phyloP scores from a whole-genome alignment of 371 early-diverging fungal genomes.

The Circinella umbellata region DNA sequence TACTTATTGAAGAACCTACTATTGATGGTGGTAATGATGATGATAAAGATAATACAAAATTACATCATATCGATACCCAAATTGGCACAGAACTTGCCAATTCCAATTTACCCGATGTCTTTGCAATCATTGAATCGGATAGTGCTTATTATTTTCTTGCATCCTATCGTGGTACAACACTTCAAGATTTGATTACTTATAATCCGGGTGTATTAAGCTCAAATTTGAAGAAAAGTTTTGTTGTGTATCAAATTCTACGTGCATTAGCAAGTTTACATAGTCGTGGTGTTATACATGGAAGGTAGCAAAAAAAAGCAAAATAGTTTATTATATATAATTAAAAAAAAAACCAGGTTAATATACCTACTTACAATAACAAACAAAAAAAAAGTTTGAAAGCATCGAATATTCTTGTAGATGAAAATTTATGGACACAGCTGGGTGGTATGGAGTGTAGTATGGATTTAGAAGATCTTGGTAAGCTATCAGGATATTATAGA shows the following conservation, averaged over 20 bases:
- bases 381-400: slow-evolving; percentile 41
- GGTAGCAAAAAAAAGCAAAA: slow-evolving; percentile 19
- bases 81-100: slow-evolving; percentile 28
- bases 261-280: slow-evolving; percentile 58
- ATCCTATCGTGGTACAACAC: slow-evolving; percentile 60
- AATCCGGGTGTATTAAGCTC: slow-evolving; percentile 68
- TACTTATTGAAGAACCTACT: slow-evolving; percentile 16
- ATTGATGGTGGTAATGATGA: neutral
- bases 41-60: slow-evolving; percentile 8
- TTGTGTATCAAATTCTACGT: slow-evolving; percentile 62
- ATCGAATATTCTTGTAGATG: slow-evolving; percentile 69
- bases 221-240: slow-evolving; percentile 64
- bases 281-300: slow-evolving; percentile 63
- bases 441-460: slow-evolving; percentile 54
- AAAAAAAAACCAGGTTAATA: no score
- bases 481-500: neutral
- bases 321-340: neutral
- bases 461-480: slow-evolving; percentile 34
- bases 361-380: no score
- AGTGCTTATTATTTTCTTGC: slow-evolving; percentile 61
- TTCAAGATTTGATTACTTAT: slow-evolving; percentile 66
- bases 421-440: slow-evolving; percentile 66
- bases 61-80: neutral
- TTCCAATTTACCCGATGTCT: slow-evolving; percentile 62
- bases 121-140: slow-evolving; percentile 64